Evolutionary conservation across 2,329 filamentous ascomycete species (phyloP), one percentile per base, ranked within the genome.

Genomic region (Zymoseptoria ardabiliae): DNA sequence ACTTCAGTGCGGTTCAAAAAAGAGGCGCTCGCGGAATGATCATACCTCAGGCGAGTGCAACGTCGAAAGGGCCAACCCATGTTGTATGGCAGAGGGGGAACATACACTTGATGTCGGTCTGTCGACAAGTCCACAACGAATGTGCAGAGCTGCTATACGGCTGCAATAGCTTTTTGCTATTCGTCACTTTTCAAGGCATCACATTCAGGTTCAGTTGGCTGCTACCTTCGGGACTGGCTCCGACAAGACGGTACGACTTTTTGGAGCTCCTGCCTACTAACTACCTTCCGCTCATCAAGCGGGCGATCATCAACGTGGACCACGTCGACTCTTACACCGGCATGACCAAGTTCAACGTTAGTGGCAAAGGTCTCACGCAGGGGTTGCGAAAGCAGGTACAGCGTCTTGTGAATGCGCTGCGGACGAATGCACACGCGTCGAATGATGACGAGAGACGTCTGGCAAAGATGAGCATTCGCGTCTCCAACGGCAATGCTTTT

Each of bases 331-430:
- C 73, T 49, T 80, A 80, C 56, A 79, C 76, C 0, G 78, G 77
- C 3, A 79, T 79, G 78, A 77, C 80, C 61, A 81, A 80, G 64
- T 80, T 76, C 65, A 80, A 81, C 63, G 77, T 76, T n/a, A 71
- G 73, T 1, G 78, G 77, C 0, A 67, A 71, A 23, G 77, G 77
- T 0, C 63, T 81, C 45, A 73, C 74, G 2, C 74, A 75, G 25
- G 77, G 78, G 0, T 68, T 81, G 25, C 61, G 70, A 22, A 66
- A 68, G 20, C 76, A 76, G 56, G 75, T 80, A 19, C 64, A 70
- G 58, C 72, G 72, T 50, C 65, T 80, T 48, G 75, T 78, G 5
- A 69, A 73, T 57, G 66, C 73, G 49, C 57, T 80, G 59, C 21
- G 58, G 13, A 56, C 57, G 54, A 68, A 69, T 7, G 69, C 70